phyloP scores from a whole-genome alignment of 1,284 basidiomycete genomes.

The Trichosporon sp. region DNA sequence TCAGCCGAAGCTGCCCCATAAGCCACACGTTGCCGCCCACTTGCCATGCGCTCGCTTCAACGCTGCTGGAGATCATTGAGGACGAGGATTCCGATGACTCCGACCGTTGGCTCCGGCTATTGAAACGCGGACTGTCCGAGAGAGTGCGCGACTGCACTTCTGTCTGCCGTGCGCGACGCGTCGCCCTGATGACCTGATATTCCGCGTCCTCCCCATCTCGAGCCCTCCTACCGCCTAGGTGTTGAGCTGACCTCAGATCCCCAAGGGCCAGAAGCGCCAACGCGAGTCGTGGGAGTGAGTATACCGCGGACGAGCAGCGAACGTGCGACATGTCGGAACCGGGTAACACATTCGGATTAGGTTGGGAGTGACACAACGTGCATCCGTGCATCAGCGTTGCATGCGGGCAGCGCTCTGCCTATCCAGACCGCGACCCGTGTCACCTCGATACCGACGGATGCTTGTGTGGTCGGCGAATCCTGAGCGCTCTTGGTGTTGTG shows the following conservation, averaged over 20 bases:
- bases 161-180: neutral
- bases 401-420: neutral
- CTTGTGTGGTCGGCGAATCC: neutral
- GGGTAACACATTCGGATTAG: neutral
- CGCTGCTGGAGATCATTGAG: neutral
- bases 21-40: neutral
- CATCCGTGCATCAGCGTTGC: neutral
- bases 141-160: neutral
- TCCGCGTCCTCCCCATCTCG: neutral
- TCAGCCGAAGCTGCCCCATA: neutral
- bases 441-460: neutral
- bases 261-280: conserved; percentile 29
- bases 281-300: conserved; percentile 47
- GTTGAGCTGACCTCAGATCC: conserved; percentile 18
- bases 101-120: neutral
- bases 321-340: neutral
- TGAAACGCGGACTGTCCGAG: neutral
- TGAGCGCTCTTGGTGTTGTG: neutral
- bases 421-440: neutral
- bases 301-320: conserved; percentile 47
- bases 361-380: neutral
- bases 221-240: neutral
- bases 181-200: no score
- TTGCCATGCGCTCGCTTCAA: neutral
- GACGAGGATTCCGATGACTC: neutral